phyloP scores from a whole-genome alignment of 2,329 filamentous ascomycete genomes.

The Arachnopeziza araneosa region DNA sequence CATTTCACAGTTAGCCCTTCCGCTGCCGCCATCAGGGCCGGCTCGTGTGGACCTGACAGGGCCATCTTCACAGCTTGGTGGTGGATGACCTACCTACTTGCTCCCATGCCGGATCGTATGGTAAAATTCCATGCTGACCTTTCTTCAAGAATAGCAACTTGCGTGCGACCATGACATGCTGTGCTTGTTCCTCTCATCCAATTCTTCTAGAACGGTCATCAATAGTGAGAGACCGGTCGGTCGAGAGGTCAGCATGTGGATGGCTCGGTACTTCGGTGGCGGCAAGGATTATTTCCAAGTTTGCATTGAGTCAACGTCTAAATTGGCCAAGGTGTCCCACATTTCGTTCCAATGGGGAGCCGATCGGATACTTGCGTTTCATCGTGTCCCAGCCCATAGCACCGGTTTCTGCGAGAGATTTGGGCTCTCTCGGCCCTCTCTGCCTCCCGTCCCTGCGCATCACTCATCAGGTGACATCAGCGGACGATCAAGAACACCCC shows the following conservation, averaged over 20 bases:
- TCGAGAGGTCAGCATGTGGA: not conserved
- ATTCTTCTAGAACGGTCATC: not conserved
- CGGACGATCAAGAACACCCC: too few species aligned
- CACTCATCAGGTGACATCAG: not conserved
- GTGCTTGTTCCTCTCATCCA: not conserved
- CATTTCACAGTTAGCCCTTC: constrained; percentile 3
- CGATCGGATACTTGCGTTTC: constrained; percentile 21
- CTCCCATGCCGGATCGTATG: not conserved
- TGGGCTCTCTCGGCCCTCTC: not conserved
- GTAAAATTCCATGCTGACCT: not conserved
- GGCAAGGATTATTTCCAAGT: constrained; percentile 9
- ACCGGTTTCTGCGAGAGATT: not conserved
- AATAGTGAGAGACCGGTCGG: not conserved
- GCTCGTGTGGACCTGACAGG: not conserved
- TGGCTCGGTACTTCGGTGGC: constrained; percentile 3
- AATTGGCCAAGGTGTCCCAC: constrained; percentile 1
- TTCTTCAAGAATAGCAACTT: not conserved
- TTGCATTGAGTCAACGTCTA: constrained; percentile 18
- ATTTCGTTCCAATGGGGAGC: constrained; percentile 5
- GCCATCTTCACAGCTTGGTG: not conserved
- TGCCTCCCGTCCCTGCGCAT: too few species aligned
- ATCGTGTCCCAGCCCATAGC: constrained; percentile 9
- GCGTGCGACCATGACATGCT: not conserved
- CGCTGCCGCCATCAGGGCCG: constrained; percentile 11
- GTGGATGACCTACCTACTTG: not conserved